Evolutionary conservation across 768 basidiomycete species (phyloP).

Genomic region (Cyathus striatus): DNA sequence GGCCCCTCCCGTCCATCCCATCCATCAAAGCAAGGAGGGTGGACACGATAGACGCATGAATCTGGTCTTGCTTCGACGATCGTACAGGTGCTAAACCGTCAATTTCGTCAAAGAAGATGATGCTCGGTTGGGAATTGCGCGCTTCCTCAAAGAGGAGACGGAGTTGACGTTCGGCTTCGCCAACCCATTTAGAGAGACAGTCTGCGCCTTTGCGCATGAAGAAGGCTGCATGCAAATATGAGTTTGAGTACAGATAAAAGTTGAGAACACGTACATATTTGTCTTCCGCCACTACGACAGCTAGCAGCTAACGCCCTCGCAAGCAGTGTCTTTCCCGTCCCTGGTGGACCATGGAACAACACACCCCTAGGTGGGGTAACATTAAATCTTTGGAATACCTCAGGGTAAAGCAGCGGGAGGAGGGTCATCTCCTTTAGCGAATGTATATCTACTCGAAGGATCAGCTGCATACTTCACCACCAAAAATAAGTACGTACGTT

Average conservation of each 20-base stretch:
- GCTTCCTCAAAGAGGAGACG: slow-evolving; percentile 96
- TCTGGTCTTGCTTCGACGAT: slow-evolving; percentile 98
- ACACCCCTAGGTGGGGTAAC: slow-evolving; percentile 96
- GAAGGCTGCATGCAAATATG: slow-evolving; percentile 63
- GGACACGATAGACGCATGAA: slow-evolving; percentile 95
- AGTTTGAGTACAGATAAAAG: background rate
- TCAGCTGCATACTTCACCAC: slow-evolving; percentile 2
- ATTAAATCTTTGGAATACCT: slow-evolving; percentile 90
- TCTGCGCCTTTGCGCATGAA: slow-evolving; percentile 99
- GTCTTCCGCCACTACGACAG: slow-evolving; percentile 79
- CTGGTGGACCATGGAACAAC: slow-evolving; percentile 95
- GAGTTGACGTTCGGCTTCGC: slow-evolving; percentile 95
- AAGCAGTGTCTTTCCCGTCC: slow-evolving; percentile 95
- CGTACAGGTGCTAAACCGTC: slow-evolving; percentile 97
- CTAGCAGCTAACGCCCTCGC: slow-evolving; percentile 93
- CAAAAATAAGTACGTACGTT: slow-evolving; percentile 51
- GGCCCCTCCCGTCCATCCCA: slow-evolving; percentile 97
- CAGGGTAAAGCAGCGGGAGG: slow-evolving; percentile 90
- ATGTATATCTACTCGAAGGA: slow-evolving; percentile 70
- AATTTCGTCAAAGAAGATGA: slow-evolving; percentile 99
- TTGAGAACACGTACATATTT: slow-evolving; percentile 67
- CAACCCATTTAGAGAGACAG: slow-evolving; percentile 97
- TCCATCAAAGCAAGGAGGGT: slow-evolving; percentile 97
- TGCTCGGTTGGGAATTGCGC: slow-evolving; percentile 84
- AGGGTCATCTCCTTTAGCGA: slow-evolving; percentile 98